Conservation (phyloP, 164 flowering plant genomes). For the Vitis riparia region DNA sequence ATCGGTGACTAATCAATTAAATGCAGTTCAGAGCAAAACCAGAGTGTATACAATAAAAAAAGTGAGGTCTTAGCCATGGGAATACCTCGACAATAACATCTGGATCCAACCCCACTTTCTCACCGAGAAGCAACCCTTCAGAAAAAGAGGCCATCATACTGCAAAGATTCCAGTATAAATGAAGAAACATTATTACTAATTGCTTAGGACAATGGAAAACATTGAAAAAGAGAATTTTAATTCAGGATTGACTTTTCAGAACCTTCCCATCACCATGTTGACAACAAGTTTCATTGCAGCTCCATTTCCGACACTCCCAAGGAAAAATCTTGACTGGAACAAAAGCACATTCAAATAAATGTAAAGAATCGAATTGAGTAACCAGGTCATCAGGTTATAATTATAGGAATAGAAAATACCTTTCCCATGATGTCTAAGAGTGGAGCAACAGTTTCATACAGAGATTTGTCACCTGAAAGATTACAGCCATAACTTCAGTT, state of each 20-base stretch:
- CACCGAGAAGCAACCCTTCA: slow-evolving; percentile 84
- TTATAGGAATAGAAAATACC: slow-evolving; percentile 36
- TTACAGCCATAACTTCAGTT: slow-evolving; percentile 26
- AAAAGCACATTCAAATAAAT: slow-evolving; percentile 4
- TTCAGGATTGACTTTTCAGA: background rate
- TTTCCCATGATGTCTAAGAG: slow-evolving; percentile 93
- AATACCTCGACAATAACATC: slow-evolving; percentile 76
- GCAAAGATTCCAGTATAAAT: slow-evolving; percentile 14
- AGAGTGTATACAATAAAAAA: background rate
- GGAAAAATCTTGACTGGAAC: slow-evolving; percentile 81
- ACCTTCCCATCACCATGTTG: slow-evolving; percentile 99
- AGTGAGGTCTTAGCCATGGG: background rate
- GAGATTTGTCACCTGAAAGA: slow-evolving; percentile 71
- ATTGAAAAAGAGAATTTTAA: background rate
- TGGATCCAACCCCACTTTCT: slow-evolving; percentile 89
- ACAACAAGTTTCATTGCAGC: slow-evolving; percentile 99
- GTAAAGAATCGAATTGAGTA: background rate
- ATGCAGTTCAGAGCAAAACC: background rate
- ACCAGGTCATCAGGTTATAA: background rate
- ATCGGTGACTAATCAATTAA: background rate
- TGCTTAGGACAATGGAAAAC: background rate
- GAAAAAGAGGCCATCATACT: slow-evolving; percentile 99
- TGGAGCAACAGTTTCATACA: slow-evolving; percentile 67
- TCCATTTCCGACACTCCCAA: slow-evolving; percentile 95
- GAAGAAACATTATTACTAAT: slow-evolving; percentile 1